A percentile compares a stretch with the other conserved stretches of the same genome.
These are phyloP conservation scores for Termitomyces sp. DNA, from an alignment of 768 basidiomycete genomes.

Conservation along the genomic window DNA sequence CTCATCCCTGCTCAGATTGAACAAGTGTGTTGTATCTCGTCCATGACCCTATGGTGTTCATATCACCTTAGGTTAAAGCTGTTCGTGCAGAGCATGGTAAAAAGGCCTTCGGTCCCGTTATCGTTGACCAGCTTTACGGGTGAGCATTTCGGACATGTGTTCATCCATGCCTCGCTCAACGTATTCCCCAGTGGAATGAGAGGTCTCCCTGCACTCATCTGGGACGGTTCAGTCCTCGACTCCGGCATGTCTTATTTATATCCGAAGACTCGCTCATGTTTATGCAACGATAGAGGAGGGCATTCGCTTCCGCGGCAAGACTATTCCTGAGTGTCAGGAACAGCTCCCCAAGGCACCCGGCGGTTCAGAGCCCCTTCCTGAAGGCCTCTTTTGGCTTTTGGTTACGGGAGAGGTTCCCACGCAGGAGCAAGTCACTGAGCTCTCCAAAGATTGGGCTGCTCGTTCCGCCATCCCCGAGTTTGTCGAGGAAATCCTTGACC, in stretches of 20 bases:
- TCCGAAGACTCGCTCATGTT: conserved; percentile 9
- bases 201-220: conserved; percentile 90
- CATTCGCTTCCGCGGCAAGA: conserved; percentile 96
- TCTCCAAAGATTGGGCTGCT: conserved; percentile 94
- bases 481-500: conserved; percentile 94
- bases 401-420: conserved; percentile 95
- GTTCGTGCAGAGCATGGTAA: conserved; percentile 85
- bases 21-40: conserved; percentile 42
- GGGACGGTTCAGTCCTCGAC: conserved; percentile 98
- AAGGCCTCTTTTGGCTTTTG: conserved; percentile 93
- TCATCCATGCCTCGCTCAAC: conserved; percentile 3
- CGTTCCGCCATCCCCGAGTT: conserved; percentile 89
- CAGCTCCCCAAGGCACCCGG: conserved; percentile 87
- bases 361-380: conserved; percentile 89
- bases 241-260: conserved; percentile 52
- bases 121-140: conserved; percentile 92
- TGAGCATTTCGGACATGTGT: conserved; percentile 26
- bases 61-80: conserved; percentile 63
- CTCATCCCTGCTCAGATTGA: conserved; percentile 88
- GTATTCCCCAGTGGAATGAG: conserved; percentile 67
- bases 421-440: conserved; percentile 78
- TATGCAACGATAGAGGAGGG: conserved; percentile 70
- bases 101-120: conserved; percentile 89
- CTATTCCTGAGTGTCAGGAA: conserved; percentile 86
- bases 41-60: conserved; percentile 9